phyloP scores from a whole-genome alignment of 371 early-diverging fungal species.

The Circinella minor region DNA sequence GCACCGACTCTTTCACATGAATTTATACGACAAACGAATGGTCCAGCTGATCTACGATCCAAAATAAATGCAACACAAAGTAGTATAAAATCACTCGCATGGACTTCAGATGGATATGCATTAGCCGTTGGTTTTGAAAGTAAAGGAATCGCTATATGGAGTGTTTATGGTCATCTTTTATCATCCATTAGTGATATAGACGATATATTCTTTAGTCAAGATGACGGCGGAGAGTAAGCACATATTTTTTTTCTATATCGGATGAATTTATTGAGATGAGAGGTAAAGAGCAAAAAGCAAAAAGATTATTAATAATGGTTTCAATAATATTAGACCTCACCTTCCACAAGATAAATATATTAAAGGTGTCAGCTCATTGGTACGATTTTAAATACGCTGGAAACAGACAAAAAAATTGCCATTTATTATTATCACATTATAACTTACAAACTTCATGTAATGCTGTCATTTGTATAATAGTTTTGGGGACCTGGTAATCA shows the following conservation, averaged over 20 bases:
- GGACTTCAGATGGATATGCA: slow-evolving; percentile 82
- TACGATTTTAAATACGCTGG: slow-evolving; percentile 28
- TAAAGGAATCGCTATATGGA: slow-evolving; percentile 77
- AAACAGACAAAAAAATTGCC: background rate
- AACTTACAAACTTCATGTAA: background rate
- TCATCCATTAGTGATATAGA: slow-evolving; percentile 56
- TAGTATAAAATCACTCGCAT: slow-evolving; percentile 51
- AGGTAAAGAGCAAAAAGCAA: background rate
- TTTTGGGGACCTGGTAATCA: slow-evolving; percentile 82
- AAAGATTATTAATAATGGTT: background rate
- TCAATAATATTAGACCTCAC: slow-evolving; percentile 8
- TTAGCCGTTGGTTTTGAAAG: slow-evolving; percentile 72
- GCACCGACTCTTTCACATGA: slow-evolving; percentile 41
- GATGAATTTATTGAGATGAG: background rate
- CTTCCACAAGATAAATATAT: slow-evolving; percentile 61
- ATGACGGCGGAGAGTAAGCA: slow-evolving; percentile 10
- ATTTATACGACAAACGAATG: slow-evolving; percentile 21
- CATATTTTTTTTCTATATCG: background rate
- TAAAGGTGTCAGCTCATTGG: slow-evolving; percentile 62
- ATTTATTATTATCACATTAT: background rate
- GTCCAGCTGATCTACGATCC: slow-evolving; percentile 5
- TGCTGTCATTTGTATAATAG: slow-evolving; percentile 30
- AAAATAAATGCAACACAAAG: slow-evolving; percentile 13
- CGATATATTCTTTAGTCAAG: slow-evolving; percentile 31
- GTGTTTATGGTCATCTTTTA: slow-evolving; percentile 78